A percentile compares a stretch with the other conserved stretches of the same genome.
Conservation (phyloP, 345 rosid genomes). For the Pistacia atlantica region DNA sequence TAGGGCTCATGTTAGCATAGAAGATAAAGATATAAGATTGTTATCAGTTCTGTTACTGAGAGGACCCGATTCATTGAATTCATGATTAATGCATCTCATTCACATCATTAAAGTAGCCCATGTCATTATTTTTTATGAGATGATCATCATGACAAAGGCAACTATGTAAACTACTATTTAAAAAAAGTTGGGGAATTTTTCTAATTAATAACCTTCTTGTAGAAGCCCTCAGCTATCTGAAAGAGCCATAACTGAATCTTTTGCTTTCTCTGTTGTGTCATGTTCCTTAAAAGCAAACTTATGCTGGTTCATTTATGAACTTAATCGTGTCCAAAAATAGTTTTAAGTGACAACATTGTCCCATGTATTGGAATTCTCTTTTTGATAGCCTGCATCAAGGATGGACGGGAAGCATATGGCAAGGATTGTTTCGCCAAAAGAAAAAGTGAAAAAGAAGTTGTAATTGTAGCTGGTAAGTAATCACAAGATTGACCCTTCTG, state of each 20-base stretch:
- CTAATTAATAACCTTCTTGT: background rate
- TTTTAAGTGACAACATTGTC: background rate
- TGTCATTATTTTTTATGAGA: background rate
- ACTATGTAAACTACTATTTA: background rate
- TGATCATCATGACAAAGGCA: slow-evolving; percentile 15
- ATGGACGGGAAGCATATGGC: slow-evolving; percentile 56
- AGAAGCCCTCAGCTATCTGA: too few species aligned
- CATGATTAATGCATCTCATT: slow-evolving; percentile 10
- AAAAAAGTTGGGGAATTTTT: background rate
- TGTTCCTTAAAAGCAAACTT: background rate
- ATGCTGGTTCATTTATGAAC: background rate
- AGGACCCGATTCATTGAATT: slow-evolving; percentile 8
- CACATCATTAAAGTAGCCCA: slow-evolving; percentile 9
- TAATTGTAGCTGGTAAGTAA: slow-evolving; percentile 61
- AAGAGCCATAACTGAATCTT: background rate
- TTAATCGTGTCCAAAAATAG: background rate
- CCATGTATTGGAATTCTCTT: background rate
- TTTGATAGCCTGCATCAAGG: slow-evolving; percentile 59
- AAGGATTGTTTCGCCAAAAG: slow-evolving; percentile 42
- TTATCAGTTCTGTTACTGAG: background rate
- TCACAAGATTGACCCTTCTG: background rate
- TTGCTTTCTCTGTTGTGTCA: background rate
- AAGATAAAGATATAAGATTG: slow-evolving; percentile 10
- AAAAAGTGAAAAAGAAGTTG: slow-evolving; percentile 42
- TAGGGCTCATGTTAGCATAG: background rate